phyloP scores from a whole-genome alignment of 1,139 yeast genomes.

The Suhomyces taliae region DNA sequence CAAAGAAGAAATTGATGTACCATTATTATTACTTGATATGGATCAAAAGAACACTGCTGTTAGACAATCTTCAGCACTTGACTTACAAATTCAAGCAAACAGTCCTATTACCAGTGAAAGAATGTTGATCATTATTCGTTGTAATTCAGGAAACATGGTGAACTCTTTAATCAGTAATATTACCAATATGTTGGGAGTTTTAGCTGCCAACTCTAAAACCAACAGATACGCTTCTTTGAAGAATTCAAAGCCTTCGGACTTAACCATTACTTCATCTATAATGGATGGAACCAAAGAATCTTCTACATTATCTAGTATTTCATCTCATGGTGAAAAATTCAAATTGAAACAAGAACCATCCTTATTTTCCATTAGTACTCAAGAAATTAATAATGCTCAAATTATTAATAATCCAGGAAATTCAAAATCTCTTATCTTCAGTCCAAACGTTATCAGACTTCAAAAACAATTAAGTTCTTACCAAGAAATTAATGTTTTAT shows the following conservation, averaged over 20 bases:
- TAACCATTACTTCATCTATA: constrained; percentile 39
- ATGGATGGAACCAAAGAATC: constrained; percentile 29
- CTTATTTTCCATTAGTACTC: constrained; percentile 14
- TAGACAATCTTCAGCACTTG: constrained; percentile 42
- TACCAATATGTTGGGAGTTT: constrained; percentile 29
- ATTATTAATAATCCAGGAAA: constrained; percentile 17
- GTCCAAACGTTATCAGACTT: constrained; percentile 37
- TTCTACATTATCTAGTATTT: constrained; percentile 38
- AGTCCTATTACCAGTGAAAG: constrained; percentile 34
- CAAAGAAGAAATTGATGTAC: constrained; percentile 36
- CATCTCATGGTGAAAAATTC: constrained; percentile 18
- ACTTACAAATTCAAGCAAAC: constrained; percentile 35
- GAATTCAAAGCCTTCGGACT: constrained; percentile 27
- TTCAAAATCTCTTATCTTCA: constrained; percentile 22
- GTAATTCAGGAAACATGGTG: constrained; percentile 29
- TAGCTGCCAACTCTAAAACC: constrained; percentile 15
- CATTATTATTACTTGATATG: constrained; percentile 38
- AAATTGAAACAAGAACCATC: constrained; percentile 10
- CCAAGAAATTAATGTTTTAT: constrained; percentile 32
- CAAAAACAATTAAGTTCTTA: constrained; percentile 39
- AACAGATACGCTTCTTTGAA: constrained; percentile 20
- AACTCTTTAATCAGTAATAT: constrained; percentile 28
- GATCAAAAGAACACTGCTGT: constrained; percentile 23
- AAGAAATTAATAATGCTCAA: constrained; percentile 15
- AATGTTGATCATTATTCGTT: constrained; percentile 36